Conservation (phyloP, 2,329 filamentous ascomycete genomes). For the Aspergillus niger region DNA sequence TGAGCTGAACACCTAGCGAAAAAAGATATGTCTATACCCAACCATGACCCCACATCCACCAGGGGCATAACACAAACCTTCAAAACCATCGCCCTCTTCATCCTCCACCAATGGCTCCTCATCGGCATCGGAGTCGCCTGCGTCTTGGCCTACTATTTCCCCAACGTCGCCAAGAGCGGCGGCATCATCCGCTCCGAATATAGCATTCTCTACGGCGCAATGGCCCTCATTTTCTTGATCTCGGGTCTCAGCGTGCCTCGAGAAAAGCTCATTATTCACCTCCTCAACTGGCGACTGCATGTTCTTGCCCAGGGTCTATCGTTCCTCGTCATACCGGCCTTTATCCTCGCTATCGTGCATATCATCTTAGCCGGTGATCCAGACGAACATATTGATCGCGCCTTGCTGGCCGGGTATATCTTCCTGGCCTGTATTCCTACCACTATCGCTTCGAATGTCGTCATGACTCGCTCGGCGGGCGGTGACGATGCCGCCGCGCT, state of each 20-base stretch:
- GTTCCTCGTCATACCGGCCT: conserved; percentile 65
- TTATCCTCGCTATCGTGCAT: conserved; percentile 60
- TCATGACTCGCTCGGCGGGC: conserved; percentile 70
- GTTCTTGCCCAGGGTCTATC: conserved; percentile 67
- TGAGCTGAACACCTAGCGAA: neutral
- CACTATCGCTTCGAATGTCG: conserved; percentile 71
- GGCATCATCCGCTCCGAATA: conserved; percentile 43
- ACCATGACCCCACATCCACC: conserved; percentile 2
- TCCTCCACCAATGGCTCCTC: conserved; percentile 64
- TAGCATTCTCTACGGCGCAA: conserved; percentile 65
- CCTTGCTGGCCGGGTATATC: conserved; percentile 68
- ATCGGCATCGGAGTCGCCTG: conserved; percentile 60
- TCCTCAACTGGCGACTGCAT: conserved; percentile 68
- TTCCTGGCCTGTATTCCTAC: conserved; percentile 70
- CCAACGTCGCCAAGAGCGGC: conserved; percentile 52
- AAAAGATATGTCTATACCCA: neutral
- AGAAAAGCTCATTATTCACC: conserved; percentile 61
- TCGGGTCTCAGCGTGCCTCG: conserved; percentile 70
- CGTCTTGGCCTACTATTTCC: conserved; percentile 57
- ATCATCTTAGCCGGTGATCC: conserved; percentile 51
- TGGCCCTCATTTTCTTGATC: conserved; percentile 70
- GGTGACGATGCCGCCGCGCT: conserved; percentile 67
- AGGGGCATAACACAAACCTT: conserved; percentile 14
- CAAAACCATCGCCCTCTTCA: conserved; percentile 28
- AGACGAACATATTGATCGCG: conserved; percentile 58